Base-by-base conservation (phyloP, 257 asterid genomes). In the Echites panduratus region DNA sequence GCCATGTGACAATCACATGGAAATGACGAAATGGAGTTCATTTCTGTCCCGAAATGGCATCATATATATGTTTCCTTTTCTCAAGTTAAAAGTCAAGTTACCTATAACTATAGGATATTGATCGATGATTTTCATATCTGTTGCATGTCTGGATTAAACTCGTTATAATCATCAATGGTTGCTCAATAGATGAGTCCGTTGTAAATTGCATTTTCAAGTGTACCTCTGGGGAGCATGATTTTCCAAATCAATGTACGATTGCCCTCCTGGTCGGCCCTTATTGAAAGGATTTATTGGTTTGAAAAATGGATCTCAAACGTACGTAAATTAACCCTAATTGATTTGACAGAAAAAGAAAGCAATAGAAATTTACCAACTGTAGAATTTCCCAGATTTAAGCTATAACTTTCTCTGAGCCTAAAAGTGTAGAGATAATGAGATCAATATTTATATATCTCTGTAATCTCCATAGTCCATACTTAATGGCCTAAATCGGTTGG, bases 1-100 rank as follows among this genome's bases (percentile, higher is more conserved):
- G 27, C 22, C 40, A 24, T 38, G 54, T 56, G 40, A 70, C 43
- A 40, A 53, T 22, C 75, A 71, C 75, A 71, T 71, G 67, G 54
- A n/a, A 41, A 40, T 43, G 54, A 54, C 32, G 0, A 32, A 68
- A 52, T 0, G 26, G 27, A 68, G 26, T 53, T 68, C 72, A 68
- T 27, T 68, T 27, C 22, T 3, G 40, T 5, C 44, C 72, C 43
- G 11, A 68, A 68, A 68, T 14, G 44, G 59, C 45, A 68, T 27
- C 59, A 27, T 52, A 4, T 52, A 5, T 4, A 6, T 7, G 10
- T 68, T 16, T 12, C 27, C 27, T 47, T 68, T 43, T 8, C n/a
- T 17, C 4, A 22, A 68, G 43, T 67, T 48, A 14, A 47, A 67
- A 45, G 71, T 13, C 56, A 41, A 66, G 56, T n/a, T 22, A 38